Percentiles rank a stretch among this genome's conserved stretches.
Conservation (phyloP, 352 stramenopile genomes). For the Peronosclerospora sorghi region DNA sequence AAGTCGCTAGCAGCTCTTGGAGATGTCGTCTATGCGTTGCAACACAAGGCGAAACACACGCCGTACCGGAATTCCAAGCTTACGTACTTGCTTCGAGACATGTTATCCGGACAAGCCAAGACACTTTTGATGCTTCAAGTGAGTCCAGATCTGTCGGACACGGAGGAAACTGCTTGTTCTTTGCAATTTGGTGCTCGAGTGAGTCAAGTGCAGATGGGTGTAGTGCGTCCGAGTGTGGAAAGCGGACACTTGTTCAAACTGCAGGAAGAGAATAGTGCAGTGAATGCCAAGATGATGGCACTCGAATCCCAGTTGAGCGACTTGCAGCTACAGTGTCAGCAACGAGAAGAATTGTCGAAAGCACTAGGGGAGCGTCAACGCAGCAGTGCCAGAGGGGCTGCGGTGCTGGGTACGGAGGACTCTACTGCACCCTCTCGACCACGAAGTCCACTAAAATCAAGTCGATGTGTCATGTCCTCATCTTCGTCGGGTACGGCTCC, state of each 20-base stretch:
- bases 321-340: slow-evolving; percentile 37
- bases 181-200: slow-evolving; percentile 85
- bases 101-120: slow-evolving; percentile 85
- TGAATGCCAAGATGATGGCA: slow-evolving; percentile 25
- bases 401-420: slow-evolving; percentile 17
- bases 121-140: slow-evolving; percentile 89
- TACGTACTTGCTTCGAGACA: slow-evolving; percentile 89
- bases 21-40: slow-evolving; percentile 92
- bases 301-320: slow-evolving; percentile 24
- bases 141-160: slow-evolving; percentile 65
- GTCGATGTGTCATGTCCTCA: slow-evolving; percentile 24
- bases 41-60: slow-evolving; percentile 89
- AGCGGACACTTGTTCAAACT: slow-evolving; percentile 63
- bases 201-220: slow-evolving; percentile 84
- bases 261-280: slow-evolving; percentile 46
- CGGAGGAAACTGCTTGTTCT: slow-evolving; percentile 84
- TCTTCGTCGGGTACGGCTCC: slow-evolving; percentile 22
- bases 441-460: slow-evolving; percentile 34
- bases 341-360: slow-evolving; percentile 36
- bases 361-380: slow-evolving; percentile 24
- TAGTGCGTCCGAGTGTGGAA: slow-evolving; percentile 69
- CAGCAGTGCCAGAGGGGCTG: slow-evolving; percentile 10
- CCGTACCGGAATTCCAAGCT: slow-evolving; percentile 94
- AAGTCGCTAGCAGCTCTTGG: slow-evolving; percentile 94
- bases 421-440: slow-evolving; percentile 12